Evolutionary conservation across 768 basidiomycete species (phyloP).

Genomic region (Mrakia hoshinonis): DNA sequence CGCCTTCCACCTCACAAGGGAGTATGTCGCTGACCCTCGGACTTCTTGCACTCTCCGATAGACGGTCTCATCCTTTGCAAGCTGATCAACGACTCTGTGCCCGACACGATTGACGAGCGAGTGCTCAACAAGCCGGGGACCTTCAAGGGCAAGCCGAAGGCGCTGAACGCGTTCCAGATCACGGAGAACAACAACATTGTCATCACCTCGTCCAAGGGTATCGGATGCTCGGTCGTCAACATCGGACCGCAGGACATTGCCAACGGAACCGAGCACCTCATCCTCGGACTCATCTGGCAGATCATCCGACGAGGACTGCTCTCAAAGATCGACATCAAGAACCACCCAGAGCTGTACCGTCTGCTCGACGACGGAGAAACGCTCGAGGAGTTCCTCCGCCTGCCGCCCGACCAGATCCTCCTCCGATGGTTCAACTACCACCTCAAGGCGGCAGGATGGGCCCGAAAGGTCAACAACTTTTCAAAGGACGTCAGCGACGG

Average conservation of each 20-base stretch:
- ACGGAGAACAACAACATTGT: conserved; percentile 99
- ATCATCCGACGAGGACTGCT: conserved; percentile 89
- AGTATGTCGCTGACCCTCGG: no score
- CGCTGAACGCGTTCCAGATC: conserved; percentile 95
- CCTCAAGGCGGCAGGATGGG: conserved; percentile 88
- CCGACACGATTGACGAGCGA: conserved; percentile 97
- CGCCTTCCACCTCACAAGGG: not conserved
- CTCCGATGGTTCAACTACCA: conserved; percentile 99
- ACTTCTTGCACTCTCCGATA: no score
- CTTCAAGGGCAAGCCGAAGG: conserved; percentile 50
- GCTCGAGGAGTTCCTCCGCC: conserved; percentile 80
- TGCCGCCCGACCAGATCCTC: conserved; percentile 95
- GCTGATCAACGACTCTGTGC: conserved; percentile 98
- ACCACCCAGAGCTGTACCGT: conserved; percentile 92
- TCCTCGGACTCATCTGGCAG: conserved; percentile 97
- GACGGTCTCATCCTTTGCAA: conserved; percentile 96
- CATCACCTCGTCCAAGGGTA: conserved; percentile 93
- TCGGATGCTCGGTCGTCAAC: conserved; percentile 97
- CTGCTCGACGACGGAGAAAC: conserved; percentile 96
- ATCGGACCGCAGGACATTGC: conserved; percentile 88
- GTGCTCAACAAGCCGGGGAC: conserved; percentile 81
- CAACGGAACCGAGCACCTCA: conserved; percentile 90
- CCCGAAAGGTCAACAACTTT: conserved; percentile 92
- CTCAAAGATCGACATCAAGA: conserved; percentile 92
- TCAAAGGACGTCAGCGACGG: conserved; percentile 93